Percentiles rank a stretch among this genome's conserved stretches.
phyloP scores from a whole-genome alignment of 352 stramenopile genomes.

The Phytopythium delawarense region DNA sequence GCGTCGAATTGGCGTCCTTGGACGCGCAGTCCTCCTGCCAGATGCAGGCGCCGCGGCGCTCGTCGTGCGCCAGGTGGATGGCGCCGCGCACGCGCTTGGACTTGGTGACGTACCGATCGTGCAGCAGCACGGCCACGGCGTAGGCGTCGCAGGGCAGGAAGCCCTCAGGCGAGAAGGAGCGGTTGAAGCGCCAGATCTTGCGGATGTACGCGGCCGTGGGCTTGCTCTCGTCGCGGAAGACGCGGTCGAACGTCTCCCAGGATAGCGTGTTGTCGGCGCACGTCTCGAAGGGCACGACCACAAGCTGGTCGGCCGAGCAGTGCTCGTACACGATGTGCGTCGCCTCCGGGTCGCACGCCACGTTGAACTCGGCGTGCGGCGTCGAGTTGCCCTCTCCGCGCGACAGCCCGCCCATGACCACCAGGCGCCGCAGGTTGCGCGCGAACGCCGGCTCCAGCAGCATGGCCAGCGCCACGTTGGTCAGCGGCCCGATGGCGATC shows the following conservation, averaged over 20 bases:
- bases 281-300: slow-evolving; percentile 73
- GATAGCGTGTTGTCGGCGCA: slow-evolving; percentile 44
- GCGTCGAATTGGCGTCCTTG: slow-evolving; percentile 52
- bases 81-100: slow-evolving; percentile 33
- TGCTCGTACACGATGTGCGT: slow-evolving; percentile 71
- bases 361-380: slow-evolving; percentile 73
- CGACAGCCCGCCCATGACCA: slow-evolving; percentile 74
- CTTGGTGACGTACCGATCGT: slow-evolving; percentile 49
- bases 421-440: slow-evolving; percentile 49
- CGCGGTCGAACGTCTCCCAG: slow-evolving; percentile 63
- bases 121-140: slow-evolving; percentile 58
- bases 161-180: slow-evolving; percentile 31
- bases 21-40: slow-evolving; percentile 33
- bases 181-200: slow-evolving; percentile 58
- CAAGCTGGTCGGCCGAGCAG: slow-evolving; percentile 51
- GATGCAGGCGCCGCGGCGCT: slow-evolving; percentile 42
- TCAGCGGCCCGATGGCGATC: slow-evolving; percentile 69
- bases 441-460: slow-evolving; percentile 69
- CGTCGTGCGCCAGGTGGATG: slow-evolving; percentile 54
- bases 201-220: slow-evolving; percentile 45
- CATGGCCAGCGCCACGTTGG: slow-evolving; percentile 74
- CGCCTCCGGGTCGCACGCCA: slow-evolving; percentile 76
- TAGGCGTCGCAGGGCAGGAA: slow-evolving; percentile 79
- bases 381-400: slow-evolving; percentile 70
- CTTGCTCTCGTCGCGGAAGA: slow-evolving; percentile 45